These are phyloP conservation scores for Pochonia chlamydosporia DNA, from an alignment of 2,329 filamentous ascomycete species.

Conservation along the genomic window DNA sequence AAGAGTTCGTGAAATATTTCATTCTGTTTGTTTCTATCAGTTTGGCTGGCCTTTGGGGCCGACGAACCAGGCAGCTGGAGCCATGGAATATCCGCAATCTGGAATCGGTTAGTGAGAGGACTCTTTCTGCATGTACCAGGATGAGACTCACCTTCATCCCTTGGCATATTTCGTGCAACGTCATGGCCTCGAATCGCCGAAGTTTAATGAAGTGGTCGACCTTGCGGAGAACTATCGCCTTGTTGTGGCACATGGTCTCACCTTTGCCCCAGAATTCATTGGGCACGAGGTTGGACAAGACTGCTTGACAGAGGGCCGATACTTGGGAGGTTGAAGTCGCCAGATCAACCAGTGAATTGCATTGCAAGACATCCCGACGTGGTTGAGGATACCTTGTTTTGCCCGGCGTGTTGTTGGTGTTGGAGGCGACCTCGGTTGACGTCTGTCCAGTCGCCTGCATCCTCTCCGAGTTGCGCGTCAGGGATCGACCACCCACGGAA, in stretches of 20 bases:
- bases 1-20: constrained; percentile 81
- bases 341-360: constrained; percentile 52
- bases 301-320: constrained; percentile 81
- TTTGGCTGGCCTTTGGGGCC: constrained; percentile 55
- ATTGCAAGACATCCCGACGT: neutral
- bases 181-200: constrained; percentile 74
- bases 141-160: constrained; percentile 61
- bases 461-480: neutral
- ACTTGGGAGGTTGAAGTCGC: constrained; percentile 64
- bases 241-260: constrained; percentile 52
- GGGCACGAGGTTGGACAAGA: constrained; percentile 67
- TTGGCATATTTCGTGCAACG: constrained; percentile 71
- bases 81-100: constrained; percentile 70
- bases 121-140: neutral
- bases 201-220: constrained; percentile 75
- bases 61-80: constrained; percentile 49
- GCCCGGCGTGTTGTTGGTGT: neutral
- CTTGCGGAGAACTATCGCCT: constrained; percentile 52
- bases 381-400: neutral
- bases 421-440: neutral
- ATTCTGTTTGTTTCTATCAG: constrained; percentile 68
- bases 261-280: constrained; percentile 65
- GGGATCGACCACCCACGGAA: neutral
- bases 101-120: neutral
- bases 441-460: neutral